Evolutionary conservation across 2,329 filamentous ascomycete genomes (phyloP).

Genomic region (Microdochium nivale): DNA sequence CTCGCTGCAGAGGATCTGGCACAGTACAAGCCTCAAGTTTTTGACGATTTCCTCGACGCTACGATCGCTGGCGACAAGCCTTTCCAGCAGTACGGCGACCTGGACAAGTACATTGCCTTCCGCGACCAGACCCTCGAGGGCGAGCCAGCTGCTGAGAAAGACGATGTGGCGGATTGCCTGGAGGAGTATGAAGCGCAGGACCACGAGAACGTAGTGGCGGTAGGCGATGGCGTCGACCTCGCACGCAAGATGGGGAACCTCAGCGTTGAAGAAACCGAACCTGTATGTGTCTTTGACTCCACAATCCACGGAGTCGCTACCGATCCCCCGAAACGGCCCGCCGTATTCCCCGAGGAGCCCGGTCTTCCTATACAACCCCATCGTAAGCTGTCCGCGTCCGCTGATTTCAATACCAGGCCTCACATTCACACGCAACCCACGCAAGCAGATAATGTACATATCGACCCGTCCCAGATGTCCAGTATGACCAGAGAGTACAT

Average conservation of each 20-base stretch:
- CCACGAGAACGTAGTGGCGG: slow-evolving; percentile 2
- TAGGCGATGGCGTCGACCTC: background rate
- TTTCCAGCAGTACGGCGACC: slow-evolving; percentile 27
- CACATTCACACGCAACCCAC: slow-evolving; percentile 3
- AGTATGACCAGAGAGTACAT: slow-evolving; percentile 38
- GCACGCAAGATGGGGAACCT: background rate
- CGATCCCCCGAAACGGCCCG: background rate
- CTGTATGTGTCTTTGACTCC: background rate
- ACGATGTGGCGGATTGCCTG: slow-evolving; percentile 24
- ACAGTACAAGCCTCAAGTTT: background rate
- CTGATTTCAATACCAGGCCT: slow-evolving; percentile 1
- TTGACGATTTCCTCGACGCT: background rate
- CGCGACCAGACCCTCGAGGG: slow-evolving; percentile 25
- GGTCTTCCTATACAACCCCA: background rate
- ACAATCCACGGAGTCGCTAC: background rate
- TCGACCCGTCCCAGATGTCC: background rate
- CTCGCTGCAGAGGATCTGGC: background rate
- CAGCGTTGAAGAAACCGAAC: background rate
- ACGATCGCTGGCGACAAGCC: slow-evolving; percentile 12
- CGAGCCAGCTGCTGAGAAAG: slow-evolving; percentile 16
- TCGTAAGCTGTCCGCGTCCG: background rate
- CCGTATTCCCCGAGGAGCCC: background rate
- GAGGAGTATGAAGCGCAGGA: slow-evolving; percentile 27
- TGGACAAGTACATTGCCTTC: slow-evolving; percentile 28
- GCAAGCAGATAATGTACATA: slow-evolving; percentile 5